phyloP scores from a whole-genome alignment of 352 stramenopile genomes.

The Albugo laibachii region DNA sequence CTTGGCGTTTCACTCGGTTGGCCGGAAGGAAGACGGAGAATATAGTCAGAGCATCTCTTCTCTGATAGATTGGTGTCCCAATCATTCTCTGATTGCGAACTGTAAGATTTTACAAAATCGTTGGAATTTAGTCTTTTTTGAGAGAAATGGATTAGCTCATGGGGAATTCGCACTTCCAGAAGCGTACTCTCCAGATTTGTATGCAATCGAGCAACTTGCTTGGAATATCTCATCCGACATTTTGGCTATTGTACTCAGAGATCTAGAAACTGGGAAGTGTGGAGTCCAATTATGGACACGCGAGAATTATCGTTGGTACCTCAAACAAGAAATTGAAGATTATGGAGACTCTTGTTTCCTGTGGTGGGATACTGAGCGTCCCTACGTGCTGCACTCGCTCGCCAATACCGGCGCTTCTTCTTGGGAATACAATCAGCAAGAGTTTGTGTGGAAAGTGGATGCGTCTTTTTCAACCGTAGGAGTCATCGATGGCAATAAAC shows the following conservation, averaged over 20 bases:
- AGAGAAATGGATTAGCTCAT: conserved; percentile 61
- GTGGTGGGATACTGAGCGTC: conserved; percentile 32
- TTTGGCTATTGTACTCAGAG: conserved; percentile 27
- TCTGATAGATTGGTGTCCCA: conserved; percentile 44
- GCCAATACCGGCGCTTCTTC: not conserved
- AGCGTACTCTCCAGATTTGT: conserved; percentile 3
- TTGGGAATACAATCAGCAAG: conserved; percentile 14
- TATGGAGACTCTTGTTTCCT: conserved; percentile 13
- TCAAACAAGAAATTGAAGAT: conserved; percentile 40
- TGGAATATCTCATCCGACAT: conserved; percentile 59
- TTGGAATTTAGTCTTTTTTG: conserved; percentile 46
- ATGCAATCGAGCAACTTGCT: conserved; percentile 12
- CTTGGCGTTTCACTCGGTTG: conserved; percentile 34
- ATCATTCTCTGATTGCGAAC: conserved; percentile 49
- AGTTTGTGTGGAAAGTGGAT: conserved; percentile 25
- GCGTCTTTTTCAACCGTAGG: conserved; percentile 8
- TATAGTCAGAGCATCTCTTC: conserved; percentile 21
- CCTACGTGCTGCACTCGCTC: conserved; percentile 19
- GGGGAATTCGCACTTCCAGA: conserved; percentile 43
- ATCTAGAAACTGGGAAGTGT: not conserved
- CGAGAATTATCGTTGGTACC: conserved; percentile 72
- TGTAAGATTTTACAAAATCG: conserved; percentile 12
- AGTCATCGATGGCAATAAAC: conserved; percentile 30
- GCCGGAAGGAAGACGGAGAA: conserved; percentile 50
- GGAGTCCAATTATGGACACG: conserved; percentile 51